Evolutionary conservation across 345 rosid genomes (phyloP).

Genomic region (Eucalyptus curtisii): DNA sequence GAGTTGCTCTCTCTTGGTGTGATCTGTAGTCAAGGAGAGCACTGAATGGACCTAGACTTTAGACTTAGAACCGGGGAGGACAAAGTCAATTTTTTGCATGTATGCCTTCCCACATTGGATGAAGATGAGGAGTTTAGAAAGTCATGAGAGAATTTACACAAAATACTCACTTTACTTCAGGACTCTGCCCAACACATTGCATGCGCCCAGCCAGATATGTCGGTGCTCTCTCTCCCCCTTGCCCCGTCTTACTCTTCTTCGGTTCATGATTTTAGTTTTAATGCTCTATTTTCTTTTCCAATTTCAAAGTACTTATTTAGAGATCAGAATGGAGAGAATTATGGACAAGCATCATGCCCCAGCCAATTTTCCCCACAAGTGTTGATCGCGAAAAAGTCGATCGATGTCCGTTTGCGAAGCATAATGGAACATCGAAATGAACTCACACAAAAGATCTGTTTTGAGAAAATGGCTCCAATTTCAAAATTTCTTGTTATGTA

Average conservation of each 20-base stretch:
- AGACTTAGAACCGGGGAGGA: too few species aligned
- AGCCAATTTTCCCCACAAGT: background rate
- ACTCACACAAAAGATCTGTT: background rate
- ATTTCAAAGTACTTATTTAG: background rate
- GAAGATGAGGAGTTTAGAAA: too few species aligned
- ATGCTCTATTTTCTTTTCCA: background rate
- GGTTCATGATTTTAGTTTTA: background rate
- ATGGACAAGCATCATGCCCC: background rate
- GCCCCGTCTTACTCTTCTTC: background rate
- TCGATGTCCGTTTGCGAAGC: background rate
- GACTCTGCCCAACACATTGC: too few species aligned
- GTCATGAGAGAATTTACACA: too few species aligned
- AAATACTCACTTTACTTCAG: too few species aligned
- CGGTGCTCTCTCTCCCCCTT: background rate
- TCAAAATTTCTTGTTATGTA: background rate
- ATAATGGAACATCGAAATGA: background rate
- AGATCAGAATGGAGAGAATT: background rate
- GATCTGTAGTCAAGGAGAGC: too few species aligned
- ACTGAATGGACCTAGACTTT: too few species aligned
- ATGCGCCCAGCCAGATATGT: too few species aligned
- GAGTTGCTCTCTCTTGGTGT: background rate
- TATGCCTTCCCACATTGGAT: too few species aligned
- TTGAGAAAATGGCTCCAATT: background rate
- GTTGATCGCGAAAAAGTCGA: background rate
- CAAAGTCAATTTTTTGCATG: too few species aligned